Base-by-base conservation (phyloP, 306 rosid species). In the Argentina anserina region DNA sequence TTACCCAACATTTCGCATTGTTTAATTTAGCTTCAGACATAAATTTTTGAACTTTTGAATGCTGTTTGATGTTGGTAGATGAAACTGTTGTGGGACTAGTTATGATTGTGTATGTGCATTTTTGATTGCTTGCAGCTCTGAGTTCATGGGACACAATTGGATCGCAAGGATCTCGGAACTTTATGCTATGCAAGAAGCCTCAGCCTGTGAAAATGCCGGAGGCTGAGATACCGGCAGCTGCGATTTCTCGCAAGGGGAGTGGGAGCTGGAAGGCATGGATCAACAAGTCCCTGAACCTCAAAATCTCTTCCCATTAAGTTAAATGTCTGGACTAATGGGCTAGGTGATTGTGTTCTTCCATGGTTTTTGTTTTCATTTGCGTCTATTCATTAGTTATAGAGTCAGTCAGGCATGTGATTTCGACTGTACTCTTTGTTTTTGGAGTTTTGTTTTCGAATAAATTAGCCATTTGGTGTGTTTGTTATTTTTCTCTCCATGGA, bases 181-280 rank as follows among this genome's bases (percentile, higher is more conserved):
- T 94, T 80, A 81, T 88, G 90, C 87, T 94, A 33, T 91, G 96
- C 86, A 91, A 84, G 91, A 90, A 89, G 81, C 93, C 96, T 47
- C 85, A 74, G 65, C 76, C 89, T 14, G 74, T 39, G 77, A 79
- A 80, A 26, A 66, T 65, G 69, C 73, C 37, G 8, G 75, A 61
- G 21, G 76, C 71, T 40, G 77, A 17, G 62, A 66, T 64, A 31
- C 29, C 79, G 31, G n/a, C 76, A 0, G 2, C 1, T 73, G 50
- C 71, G 45, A 62, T 77, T 34, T 23, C 77, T 66, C 81, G 86
- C 56, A 91, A 86, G 78, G 84, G 90, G 10, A 63, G 65, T 63
- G 95, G 92, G 64, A 87, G 88, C 52, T 94, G 91, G 95, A 94
- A 83, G 87, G 50, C 95, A 42, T 91, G 99, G 97, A 82, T 94